phyloP scores from a whole-genome alignment of 495 filamentous ascomycete species.

The Penicillium goetzii region DNA sequence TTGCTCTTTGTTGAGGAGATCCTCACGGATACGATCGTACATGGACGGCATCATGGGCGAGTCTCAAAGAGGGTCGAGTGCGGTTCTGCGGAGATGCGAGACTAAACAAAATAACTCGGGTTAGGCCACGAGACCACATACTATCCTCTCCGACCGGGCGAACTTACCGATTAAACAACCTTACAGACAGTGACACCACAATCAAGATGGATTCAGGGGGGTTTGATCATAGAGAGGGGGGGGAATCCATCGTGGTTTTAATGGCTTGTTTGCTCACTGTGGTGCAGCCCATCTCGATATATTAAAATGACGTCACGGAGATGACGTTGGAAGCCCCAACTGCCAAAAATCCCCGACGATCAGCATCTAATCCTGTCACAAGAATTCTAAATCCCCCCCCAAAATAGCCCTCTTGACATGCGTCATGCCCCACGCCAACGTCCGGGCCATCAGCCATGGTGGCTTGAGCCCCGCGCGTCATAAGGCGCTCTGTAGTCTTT shows the following conservation, averaged over 20 bases:
- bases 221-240: too few species aligned
- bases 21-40: constrained; percentile 50
- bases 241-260: constrained; percentile 11
- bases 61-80: not conserved
- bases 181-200: not conserved
- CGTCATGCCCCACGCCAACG: constrained; percentile 30
- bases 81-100: not conserved
- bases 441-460: constrained; percentile 11
- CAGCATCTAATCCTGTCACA: constrained; percentile 14
- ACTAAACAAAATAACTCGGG: not conserved
- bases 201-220: not conserved
- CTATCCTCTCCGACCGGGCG: not conserved
- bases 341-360: constrained; percentile 17
- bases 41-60: constrained; percentile 41
- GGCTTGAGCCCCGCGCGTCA: constrained; percentile 30
- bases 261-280: not conserved
- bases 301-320: constrained; percentile 33
- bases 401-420: constrained; percentile 21
- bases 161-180: not conserved
- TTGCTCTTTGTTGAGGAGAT: constrained; percentile 45
- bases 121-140: not conserved
- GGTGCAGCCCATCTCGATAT: constrained; percentile 9
- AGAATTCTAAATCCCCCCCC: not conserved
- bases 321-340: constrained; percentile 26
- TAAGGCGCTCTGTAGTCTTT: constrained; percentile 1